A percentile compares a stretch with the other conserved stretches of the same genome.
Conservation (phyloP, 805 yeast genomes). For the Starmerella stellata region DNA sequence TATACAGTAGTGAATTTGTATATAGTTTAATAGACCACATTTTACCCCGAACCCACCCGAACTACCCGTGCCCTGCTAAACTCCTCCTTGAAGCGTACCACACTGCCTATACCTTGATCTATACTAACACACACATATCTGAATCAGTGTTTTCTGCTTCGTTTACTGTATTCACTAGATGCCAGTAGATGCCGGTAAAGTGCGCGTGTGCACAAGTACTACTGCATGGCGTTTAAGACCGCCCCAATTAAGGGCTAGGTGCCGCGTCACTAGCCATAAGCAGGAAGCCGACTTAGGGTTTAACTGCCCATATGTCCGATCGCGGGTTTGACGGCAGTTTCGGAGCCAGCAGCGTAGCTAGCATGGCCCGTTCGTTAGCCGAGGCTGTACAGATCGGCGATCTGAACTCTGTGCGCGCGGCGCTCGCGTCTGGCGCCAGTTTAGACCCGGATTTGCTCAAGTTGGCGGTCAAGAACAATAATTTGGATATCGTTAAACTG, state of each 20-base stretch:
- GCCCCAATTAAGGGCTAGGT: too few relatives aligned
- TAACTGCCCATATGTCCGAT: not conserved
- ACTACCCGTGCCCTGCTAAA: too few relatives aligned
- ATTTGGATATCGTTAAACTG: conserved; percentile 65
- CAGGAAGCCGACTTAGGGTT: not conserved
- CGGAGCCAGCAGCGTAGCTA: not conserved
- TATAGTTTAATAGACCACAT: not conserved
- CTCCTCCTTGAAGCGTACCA: too few relatives aligned
- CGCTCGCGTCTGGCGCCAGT: conserved; percentile 1
- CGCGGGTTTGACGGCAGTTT: not conserved
- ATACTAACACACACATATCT: too few relatives aligned
- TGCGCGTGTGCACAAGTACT: too few relatives aligned
- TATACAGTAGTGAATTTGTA: not conserved
- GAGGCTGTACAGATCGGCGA: not conserved
- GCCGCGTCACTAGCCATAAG: too few relatives aligned
- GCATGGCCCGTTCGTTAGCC: not conserved
- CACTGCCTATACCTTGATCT: too few relatives aligned
- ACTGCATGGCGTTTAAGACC: too few relatives aligned
- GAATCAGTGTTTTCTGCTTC: too few relatives aligned
- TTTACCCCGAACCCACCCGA: too few relatives aligned
- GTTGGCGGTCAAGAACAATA: conserved; percentile 89
- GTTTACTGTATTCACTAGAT: too few relatives aligned
- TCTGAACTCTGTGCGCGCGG: not conserved
- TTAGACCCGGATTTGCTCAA: conserved; percentile 37
- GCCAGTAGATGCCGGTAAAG: too few relatives aligned